These are phyloP conservation scores for Candida ortonii DNA, from an alignment of 805 yeast species.

Conservation along the genomic window DNA sequence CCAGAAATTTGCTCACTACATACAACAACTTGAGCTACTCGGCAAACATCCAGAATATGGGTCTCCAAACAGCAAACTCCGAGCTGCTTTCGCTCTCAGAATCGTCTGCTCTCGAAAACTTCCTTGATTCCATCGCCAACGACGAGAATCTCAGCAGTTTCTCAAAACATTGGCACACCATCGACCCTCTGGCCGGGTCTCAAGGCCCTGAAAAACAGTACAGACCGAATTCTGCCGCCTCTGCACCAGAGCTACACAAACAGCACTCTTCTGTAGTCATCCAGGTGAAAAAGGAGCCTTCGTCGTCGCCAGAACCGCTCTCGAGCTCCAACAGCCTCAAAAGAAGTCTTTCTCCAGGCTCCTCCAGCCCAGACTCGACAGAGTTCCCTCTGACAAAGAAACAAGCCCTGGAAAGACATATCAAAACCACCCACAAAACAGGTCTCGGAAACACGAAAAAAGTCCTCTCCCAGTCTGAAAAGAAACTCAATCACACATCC, in stretches of 20 bases:
- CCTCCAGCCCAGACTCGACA: background rate
- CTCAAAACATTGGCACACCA: slow-evolving; percentile 33
- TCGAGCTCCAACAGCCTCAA: background rate
- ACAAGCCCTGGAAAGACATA: slow-evolving; percentile 1
- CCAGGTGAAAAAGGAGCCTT: background rate
- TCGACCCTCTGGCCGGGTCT: slow-evolving; percentile 26
- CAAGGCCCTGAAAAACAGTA: background rate
- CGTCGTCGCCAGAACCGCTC: background rate
- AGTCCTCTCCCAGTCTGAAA: slow-evolving; percentile 32
- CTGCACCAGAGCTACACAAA: background rate
- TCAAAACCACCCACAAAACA: slow-evolving; percentile 2
- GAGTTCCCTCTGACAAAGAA: background rate
- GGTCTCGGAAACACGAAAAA: slow-evolving; percentile 7
- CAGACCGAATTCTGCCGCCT: background rate
- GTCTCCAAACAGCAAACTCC: slow-evolving; percentile 13
- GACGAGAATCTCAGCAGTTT: slow-evolving; percentile 28
- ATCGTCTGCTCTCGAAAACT: slow-evolving; percentile 33
- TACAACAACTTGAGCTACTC: slow-evolving; percentile 27
- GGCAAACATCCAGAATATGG: slow-evolving; percentile 12
- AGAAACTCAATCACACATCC: slow-evolving; percentile 37
- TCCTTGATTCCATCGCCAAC: slow-evolving; percentile 36
- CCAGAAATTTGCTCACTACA: slow-evolving; percentile 30
- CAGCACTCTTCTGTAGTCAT: background rate
- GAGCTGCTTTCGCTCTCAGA: slow-evolving; percentile 35
- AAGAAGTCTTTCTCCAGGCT: background rate